Evolutionary conservation across 306 rosid species (phyloP).

Genomic region (Mimosa pudica): DNA sequence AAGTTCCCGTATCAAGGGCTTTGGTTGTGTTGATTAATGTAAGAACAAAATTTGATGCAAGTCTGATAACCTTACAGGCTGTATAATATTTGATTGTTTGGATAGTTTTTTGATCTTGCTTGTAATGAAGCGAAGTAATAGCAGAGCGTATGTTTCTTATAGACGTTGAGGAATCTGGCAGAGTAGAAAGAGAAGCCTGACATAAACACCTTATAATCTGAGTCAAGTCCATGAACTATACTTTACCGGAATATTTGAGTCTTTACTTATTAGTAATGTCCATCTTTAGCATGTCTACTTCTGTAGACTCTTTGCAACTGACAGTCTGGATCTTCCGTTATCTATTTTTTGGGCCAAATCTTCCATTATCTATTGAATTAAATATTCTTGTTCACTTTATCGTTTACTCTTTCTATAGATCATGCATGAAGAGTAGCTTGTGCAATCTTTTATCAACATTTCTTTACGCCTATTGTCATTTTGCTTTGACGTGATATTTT

Average conservation of each 20-base stretch:
- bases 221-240: conserved; percentile 23
- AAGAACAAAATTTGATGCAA: conserved; percentile 19
- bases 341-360: neutral
- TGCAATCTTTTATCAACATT: conserved; percentile 11
- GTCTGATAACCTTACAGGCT: conserved; percentile 12
- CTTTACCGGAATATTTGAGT: neutral
- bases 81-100: conserved; percentile 23
- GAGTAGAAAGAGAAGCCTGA: conserved; percentile 18
- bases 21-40: conserved; percentile 22
- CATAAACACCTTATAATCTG: conserved; percentile 8
- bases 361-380: neutral
- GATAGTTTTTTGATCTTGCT: conserved; percentile 20
- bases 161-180: conserved; percentile 5
- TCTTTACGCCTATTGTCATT: conserved; percentile 13
- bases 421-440: neutral
- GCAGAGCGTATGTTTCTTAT: conserved; percentile 17
- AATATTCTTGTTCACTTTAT: neutral
- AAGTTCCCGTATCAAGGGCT: neutral
- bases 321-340: neutral
- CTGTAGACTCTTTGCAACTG: neutral
- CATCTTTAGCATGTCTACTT: neutral
- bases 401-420: conserved; percentile 11
- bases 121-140: conserved; percentile 8
- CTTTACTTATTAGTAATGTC: neutral
- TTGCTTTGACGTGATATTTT: conserved; percentile 26